Base-by-base conservation (phyloP, 495 filamentous ascomycete species). In the Neurospora sp. region DNA sequence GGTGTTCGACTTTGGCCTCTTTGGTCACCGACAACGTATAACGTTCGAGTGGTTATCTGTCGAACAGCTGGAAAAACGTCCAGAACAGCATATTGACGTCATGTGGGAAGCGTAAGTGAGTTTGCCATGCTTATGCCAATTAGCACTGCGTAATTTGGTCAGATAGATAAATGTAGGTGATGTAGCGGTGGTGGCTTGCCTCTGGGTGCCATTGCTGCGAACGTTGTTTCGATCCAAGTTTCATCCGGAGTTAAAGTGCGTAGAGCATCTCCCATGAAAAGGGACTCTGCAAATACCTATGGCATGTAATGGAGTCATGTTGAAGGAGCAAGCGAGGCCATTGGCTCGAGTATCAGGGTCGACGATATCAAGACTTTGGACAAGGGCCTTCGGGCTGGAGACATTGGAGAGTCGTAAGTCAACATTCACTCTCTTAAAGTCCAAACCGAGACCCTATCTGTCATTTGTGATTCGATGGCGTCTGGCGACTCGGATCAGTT, bases 401-500 rank as follows among this genome's bases (percentile, higher is more conserved):
- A 37, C 27, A 65, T 17, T 37, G 12, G 3, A 65, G 53, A 61
- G 22, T 65, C 27, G 27, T 65, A 6, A 31, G 12, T 65, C 53
- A 35, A 35, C 53, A 35, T 31, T 65, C 27, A 65, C 14, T 35
- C 53, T 35, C 53, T 65, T 7, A 17, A 31, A 35, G 53, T 65
- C 12, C 6, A 65, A 65, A 3, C 53, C 12, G 53, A 65, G 27
- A 35, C 27, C 53, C 27, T 65, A 14, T 8, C 53, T 65, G 22
- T 61, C 53, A 31, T 31, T 31, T 61, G 53, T 31, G 12, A 61
- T 61, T 61, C 53, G 53, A 61, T 61, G 53, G 53, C 27, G 27
- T 35, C 7, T 65, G 73, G 72, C 74, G 74, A 74, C 44, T 72
- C 73, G 70, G 74, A 72, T 75, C 65, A 37, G 48, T 37, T 65